Base-by-base conservation (phyloP, 2,329 filamentous ascomycete species). In the Aspergillus tubingensis region DNA sequence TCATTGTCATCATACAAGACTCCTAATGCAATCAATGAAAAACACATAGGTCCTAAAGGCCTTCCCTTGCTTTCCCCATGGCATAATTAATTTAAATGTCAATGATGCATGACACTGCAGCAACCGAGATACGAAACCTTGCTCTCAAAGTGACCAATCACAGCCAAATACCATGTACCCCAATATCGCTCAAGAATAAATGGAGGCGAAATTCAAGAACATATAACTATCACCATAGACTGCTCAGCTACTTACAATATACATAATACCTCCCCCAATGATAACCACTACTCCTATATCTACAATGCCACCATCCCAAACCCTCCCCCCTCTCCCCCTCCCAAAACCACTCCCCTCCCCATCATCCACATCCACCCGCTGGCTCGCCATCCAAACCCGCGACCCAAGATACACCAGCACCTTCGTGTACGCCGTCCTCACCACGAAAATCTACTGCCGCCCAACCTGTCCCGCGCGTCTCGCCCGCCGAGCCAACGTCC, bases 381-480 rank as follows among this genome's bases (percentile, higher is more conserved):
- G 78, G 78, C 71, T 72, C 65, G 82, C 82, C 59, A 73, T 83
- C 47, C 72, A 76, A 50, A 74, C 71, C 57, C 79, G 82, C 52
- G 78, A 83, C 61, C 56, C 76, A 27, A 70, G 73, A 19, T 36
- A 13, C 10, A 77, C 79, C 19, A 77, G 79, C 54, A 72, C 72
- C 30, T 86, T 86, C 71, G 77, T 86, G 62, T 86, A 86, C 74
- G 79, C 76, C 17, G 83, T 86, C n/a, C 77, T 78, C 56, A 83
- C 82, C 0, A 86, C 84, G 3, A 78, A 76, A 48, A 84, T 85
- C 54, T 86, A 83, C 70, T 86, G 84, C 67, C 79, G 83, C 1
- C 83, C 83, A 1, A 82, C 79, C 2, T 86, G 84, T 58, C 77
- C 81, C 1, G 81, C 83, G 3, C 82, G 86, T n/a, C 80, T 91